Conservation (phyloP, 345 rosid genomes). For the Sonneratia alba region DNA sequence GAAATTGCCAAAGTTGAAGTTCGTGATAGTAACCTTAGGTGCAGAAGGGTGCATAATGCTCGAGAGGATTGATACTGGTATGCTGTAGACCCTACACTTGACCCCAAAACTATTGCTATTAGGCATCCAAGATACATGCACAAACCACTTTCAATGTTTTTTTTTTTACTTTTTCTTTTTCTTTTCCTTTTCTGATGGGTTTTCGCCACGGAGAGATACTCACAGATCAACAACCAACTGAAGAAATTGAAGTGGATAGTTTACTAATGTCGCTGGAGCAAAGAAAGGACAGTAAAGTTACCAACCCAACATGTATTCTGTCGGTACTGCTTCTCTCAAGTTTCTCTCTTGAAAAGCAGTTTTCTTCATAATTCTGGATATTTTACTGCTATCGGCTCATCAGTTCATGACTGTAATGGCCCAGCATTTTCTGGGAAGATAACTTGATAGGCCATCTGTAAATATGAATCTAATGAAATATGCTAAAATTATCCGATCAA, state of each 20-base stretch:
- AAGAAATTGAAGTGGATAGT: slow-evolving; percentile 52
- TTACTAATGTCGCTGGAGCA: slow-evolving; percentile 38
- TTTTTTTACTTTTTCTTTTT: background rate
- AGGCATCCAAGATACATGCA: background rate
- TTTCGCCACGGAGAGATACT: background rate
- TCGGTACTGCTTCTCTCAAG: slow-evolving; percentile 30
- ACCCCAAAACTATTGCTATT: background rate
- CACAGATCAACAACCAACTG: slow-evolving; percentile 26
- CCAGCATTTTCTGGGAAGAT: background rate
- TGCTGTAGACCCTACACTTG: background rate
- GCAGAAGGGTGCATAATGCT: slow-evolving; percentile 86
- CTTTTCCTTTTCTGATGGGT: background rate
- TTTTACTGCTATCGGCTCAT: background rate
- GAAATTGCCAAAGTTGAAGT: slow-evolving; percentile 60
- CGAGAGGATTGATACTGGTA: slow-evolving; percentile 56
- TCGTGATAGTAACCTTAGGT: slow-evolving; percentile 78
- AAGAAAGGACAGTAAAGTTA: slow-evolving; percentile 30
- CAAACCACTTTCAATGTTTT: slow-evolving; percentile 10
- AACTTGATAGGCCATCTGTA: too few relatives aligned
- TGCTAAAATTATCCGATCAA: background rate
- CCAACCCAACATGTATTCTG: slow-evolving; percentile 42
- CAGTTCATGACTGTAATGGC: background rate
- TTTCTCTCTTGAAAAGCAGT: background rate
- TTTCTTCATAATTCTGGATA: background rate
- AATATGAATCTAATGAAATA: too few relatives aligned